A percentile compares a stretch with the other conserved stretches of the same genome.
Conservation (phyloP, 148 eudicot genomes). For the Chenopodium quinoa region DNA sequence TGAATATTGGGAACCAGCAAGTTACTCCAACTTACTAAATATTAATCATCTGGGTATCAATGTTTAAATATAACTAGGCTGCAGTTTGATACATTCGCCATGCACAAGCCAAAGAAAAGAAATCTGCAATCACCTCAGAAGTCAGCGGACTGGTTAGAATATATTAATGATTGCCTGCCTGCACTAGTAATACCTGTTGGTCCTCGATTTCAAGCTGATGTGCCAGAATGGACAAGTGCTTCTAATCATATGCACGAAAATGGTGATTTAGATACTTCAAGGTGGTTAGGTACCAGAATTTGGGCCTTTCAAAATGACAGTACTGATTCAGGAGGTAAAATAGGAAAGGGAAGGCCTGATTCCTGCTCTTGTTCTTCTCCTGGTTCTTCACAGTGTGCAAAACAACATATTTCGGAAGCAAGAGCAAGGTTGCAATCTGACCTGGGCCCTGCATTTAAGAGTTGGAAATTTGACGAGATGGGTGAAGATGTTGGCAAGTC, state of each 20-base stretch:
- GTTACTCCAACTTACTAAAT: constrained; percentile 8
- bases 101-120: constrained; percentile 52
- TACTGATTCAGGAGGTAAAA: constrained; percentile 8
- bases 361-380: constrained; percentile 51
- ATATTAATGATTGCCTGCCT: constrained; percentile 26
- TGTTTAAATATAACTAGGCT: constrained; percentile 12
- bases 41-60: constrained; percentile 9
- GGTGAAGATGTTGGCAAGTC: constrained; percentile 58
- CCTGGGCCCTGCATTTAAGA: constrained; percentile 55
- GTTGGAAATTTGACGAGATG: constrained; percentile 68
- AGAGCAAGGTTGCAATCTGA: constrained; percentile 37
- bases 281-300: constrained; percentile 49
- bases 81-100: constrained; percentile 24
- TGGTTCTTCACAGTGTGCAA: constrained; percentile 52
- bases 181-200: constrained; percentile 63
- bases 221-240: constrained; percentile 51
- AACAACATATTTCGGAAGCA: constrained; percentile 45
- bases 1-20: constrained; percentile 8
- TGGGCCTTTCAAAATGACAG: constrained; percentile 45
- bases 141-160: constrained; percentile 35
- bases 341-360: constrained; percentile 67
- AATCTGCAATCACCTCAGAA: constrained; percentile 29
- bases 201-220: constrained; percentile 63
- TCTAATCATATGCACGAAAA: constrained; percentile 13
- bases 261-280: constrained; percentile 31